phyloP scores from a whole-genome alignment of 2,329 filamentous ascomycete species.

The Hymenoscyphus albidus region DNA sequence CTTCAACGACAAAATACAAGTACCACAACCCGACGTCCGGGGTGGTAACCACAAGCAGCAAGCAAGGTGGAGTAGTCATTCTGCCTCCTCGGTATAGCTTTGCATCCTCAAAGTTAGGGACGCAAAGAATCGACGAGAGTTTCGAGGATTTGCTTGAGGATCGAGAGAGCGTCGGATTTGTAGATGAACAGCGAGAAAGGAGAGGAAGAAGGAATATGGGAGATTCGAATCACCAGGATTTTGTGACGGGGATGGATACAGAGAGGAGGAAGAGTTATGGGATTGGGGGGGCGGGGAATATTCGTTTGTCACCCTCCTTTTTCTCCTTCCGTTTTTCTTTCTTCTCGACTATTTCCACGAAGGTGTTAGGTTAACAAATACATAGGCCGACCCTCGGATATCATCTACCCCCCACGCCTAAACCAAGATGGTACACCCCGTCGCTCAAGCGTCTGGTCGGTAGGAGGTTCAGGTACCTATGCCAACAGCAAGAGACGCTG shows the following conservation, averaged over 20 bases:
- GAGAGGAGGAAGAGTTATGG: slow-evolving; percentile 31
- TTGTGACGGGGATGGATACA: slow-evolving; percentile 4
- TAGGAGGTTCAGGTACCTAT: slow-evolving; percentile 12
- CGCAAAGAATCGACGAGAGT: background rate
- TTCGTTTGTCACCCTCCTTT: slow-evolving; percentile 22
- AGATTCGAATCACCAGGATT: background rate
- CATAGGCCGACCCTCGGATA: slow-evolving; percentile 31
- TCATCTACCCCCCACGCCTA: slow-evolving; percentile 24
- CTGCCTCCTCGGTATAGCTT: background rate
- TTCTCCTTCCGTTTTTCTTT: background rate
- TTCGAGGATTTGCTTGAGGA: slow-evolving; percentile 3
- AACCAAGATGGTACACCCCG: slow-evolving; percentile 24
- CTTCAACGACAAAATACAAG: background rate
- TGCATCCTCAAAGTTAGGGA: background rate
- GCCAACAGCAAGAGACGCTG: slow-evolving; percentile 20
- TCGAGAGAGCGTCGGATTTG: background rate
- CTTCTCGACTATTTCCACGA: background rate
- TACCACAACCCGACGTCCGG: background rate
- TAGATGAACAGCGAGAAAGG: background rate
- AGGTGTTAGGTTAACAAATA: no score
- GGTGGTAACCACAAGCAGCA: background rate
- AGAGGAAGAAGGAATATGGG: background rate
- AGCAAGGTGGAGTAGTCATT: background rate
- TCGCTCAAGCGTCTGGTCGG: slow-evolving; percentile 26
- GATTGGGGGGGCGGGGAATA: slow-evolving; percentile 34